Evolutionary conservation across 129 eudicot genomes (phyloP), one percentile per base, ranked within the genome.

Genomic region (Centrapalus pauciflorus): DNA sequence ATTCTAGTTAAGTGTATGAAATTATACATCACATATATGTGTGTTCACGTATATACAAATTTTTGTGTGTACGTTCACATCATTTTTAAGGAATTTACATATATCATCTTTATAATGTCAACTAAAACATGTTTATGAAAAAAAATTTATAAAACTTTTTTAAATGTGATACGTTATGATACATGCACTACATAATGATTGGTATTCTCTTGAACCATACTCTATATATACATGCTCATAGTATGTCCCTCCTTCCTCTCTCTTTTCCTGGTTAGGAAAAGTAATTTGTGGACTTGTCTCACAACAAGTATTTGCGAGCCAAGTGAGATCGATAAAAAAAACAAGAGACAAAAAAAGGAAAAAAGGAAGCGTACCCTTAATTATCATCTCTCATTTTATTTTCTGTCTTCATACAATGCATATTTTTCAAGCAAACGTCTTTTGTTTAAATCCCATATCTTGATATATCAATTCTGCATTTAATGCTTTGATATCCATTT

Each of bases 331-430:
- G n/a, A 67, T 35, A 69, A 21, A 77, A 76, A 64, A 54, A 38
- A 32, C 46, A 27, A 64, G 37, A 64, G 19, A 23, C 63, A 28
- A 34, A 11, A 34, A 11, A 20, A 4, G 58, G 79, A 73, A 82
- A 80, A 34, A 69, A 56, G 74, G 69, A 66, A 75, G 63, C 78
- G 64, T 46, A 60, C 66, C 80, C 82, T 76, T 73, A n/a, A n/a
- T n/a, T n/a, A 78, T 76, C 95, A 76, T 76, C 74, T n/a, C 55
- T 65, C 59, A 55, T 66, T 24, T 74, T 68, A 66, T 48, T 41
- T 56, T 56, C 68, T 76, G 46, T 67, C 64, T 70, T 64, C 85
- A 78, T 64, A 79, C 87, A 73, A 33, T 73, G 79, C 87, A 76
- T 76, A 84, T 80, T 80, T 77, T 75, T 29, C 69, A 26, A 68